Evolutionary conservation across 108 stramenopile genomes (phyloP).

Genomic region (Fragilaria crotonensis): DNA sequence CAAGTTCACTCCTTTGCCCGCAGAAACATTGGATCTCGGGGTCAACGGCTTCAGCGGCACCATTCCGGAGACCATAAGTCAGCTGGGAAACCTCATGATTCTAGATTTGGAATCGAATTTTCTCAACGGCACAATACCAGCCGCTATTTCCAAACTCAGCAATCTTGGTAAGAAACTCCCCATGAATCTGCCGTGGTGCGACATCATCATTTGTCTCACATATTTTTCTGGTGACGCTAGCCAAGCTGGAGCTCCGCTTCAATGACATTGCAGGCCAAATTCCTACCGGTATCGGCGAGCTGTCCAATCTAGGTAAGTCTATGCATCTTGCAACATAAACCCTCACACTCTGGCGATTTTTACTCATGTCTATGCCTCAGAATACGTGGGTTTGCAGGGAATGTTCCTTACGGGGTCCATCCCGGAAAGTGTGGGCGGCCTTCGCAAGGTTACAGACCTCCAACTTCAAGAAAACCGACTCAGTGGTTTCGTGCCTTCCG

Average conservation of each 20-base stretch:
- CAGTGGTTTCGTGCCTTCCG: slow-evolving; percentile 30
- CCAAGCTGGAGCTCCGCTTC: background rate
- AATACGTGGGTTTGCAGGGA: background rate
- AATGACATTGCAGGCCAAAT: background rate
- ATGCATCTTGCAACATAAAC: too few relatives aligned
- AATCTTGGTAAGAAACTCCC: background rate
- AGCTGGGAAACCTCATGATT: background rate
- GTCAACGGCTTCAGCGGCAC: slow-evolving; percentile 13
- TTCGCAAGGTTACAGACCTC: background rate
- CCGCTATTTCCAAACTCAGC: background rate
- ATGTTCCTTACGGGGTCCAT: background rate
- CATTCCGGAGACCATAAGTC: background rate
- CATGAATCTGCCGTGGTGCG: too few relatives aligned
- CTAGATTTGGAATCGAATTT: background rate
- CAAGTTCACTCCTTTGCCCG: background rate
- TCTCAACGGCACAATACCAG: background rate
- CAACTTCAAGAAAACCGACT: slow-evolving; percentile 11
- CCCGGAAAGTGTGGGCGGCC: background rate
- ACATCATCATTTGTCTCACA: too few relatives aligned
- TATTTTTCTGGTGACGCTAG: background rate
- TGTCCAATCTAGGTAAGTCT: background rate
- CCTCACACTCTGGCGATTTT: too few relatives aligned
- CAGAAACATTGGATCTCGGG: slow-evolving; percentile 17
- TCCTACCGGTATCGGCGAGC: background rate
- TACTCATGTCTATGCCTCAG: background rate